A percentile compares a stretch with the other conserved stretches of the same genome.
phyloP scores from a whole-genome alignment of 352 stramenopile genomes.

The Pythium coloratum region DNA sequence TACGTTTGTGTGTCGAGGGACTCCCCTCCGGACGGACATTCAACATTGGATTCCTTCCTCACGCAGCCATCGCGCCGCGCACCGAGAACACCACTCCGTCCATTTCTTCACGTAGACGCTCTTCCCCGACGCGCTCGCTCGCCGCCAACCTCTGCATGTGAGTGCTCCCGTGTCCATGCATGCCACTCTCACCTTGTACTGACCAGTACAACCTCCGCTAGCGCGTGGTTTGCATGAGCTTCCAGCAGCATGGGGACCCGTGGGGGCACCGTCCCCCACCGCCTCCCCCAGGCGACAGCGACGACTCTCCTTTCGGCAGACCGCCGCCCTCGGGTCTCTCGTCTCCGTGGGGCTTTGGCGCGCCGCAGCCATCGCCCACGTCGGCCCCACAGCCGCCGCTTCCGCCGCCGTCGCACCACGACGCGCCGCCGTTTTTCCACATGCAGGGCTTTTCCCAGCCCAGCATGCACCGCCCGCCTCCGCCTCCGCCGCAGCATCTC shows the following conservation, averaged over 20 bases:
- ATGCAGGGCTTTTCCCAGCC: slow-evolving; percentile 3
- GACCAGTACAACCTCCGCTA: not conserved
- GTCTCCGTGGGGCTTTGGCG: slow-evolving; percentile 23
- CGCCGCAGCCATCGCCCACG: slow-evolving; percentile 9
- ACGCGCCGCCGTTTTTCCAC: slow-evolving; percentile 15
- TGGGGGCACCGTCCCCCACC: slow-evolving; percentile 18
- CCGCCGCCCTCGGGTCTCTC: slow-evolving; percentile 5
- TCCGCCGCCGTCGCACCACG: slow-evolving; percentile 18
- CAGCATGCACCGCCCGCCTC: slow-evolving; percentile 1
- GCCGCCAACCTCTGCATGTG: not conserved
- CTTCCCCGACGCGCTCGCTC: not conserved
- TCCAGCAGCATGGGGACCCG: slow-evolving; percentile 22
- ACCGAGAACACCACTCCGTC: not conserved
- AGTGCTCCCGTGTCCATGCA: slow-evolving; percentile 14
- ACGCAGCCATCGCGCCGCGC: not conserved
- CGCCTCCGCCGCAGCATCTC: slow-evolving; percentile 9
- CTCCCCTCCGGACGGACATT: not conserved
- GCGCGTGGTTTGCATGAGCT: slow-evolving; percentile 15
- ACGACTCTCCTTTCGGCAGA: slow-evolving; percentile 16
- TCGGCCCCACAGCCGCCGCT: slow-evolving; percentile 13
- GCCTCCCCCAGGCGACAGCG: slow-evolving; percentile 17
- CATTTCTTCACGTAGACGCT: not conserved
- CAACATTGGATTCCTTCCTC: slow-evolving; percentile 4
- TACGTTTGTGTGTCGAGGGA: not conserved
- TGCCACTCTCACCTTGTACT: not conserved